Percentiles rank a stretch among this genome's conserved stretches.
Conservation (phyloP, 2,329 filamentous ascomycete species). For the Clonostachys sp. region DNA sequence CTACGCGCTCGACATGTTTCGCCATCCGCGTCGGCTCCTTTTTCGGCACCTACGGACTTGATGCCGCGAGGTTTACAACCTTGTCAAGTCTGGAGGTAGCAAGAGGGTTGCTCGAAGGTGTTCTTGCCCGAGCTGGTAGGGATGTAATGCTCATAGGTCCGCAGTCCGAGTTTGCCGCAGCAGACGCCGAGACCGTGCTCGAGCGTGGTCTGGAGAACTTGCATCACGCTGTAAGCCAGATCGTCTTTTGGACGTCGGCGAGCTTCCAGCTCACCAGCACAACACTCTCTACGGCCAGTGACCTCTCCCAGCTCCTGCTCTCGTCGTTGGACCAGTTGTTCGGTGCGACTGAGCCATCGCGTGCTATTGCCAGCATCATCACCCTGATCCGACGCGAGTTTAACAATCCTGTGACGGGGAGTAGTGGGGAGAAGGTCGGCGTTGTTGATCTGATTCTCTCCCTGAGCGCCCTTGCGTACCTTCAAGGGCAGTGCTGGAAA, state of each 20-base stretch:
- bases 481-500: conserved; percentile 53
- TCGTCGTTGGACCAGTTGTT: conserved; percentile 59
- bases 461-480: conserved; percentile 54
- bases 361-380: conserved; percentile 63
- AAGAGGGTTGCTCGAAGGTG: conserved; percentile 47
- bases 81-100: conserved; percentile 54
- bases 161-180: conserved; percentile 37
- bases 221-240: conserved; percentile 51
- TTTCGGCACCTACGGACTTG: conserved; percentile 46
- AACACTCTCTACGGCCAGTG: conserved; percentile 47
- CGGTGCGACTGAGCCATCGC: conserved; percentile 64
- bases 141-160: conserved; percentile 35
- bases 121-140: conserved; percentile 46
- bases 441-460: conserved; percentile 58
- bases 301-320: conserved; percentile 53
- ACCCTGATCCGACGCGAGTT: conserved; percentile 61
- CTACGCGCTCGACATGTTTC: conserved; percentile 55
- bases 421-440: conserved; percentile 53
- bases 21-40: conserved; percentile 48
- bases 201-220: conserved; percentile 51
- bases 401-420: conserved; percentile 55
- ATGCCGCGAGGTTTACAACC: conserved; percentile 50
- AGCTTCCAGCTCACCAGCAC: conserved; percentile 55
- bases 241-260: conserved; percentile 58
- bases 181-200: conserved; percentile 51